Evolutionary conservation across 2,329 filamentous ascomycete genomes (phyloP), one percentile per base, ranked within the genome.

Genomic region (Colletotrichum eremochloae): DNA sequence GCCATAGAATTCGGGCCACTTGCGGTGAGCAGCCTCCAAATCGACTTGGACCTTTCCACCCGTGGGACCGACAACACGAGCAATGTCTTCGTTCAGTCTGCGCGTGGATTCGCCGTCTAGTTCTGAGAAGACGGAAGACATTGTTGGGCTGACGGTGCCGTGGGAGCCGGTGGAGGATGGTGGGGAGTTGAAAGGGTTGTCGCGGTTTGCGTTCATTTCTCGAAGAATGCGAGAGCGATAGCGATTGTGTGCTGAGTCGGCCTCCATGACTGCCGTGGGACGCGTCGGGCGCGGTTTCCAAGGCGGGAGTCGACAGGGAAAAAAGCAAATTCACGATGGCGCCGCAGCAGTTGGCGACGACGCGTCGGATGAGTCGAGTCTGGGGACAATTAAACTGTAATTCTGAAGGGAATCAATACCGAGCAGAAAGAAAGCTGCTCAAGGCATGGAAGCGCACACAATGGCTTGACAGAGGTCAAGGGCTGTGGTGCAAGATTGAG

Each of bases 121-220:
- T 68, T 85, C 84, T 68, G 86, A 85, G 72, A 88, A 87, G 76
- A 89, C 81, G 53, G 87, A 86, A 48, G 87, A 88, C 63, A 85
- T 77, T 57, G 87, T 89, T 66, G 86, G 84, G 77, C 86, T 88
- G 74, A 89, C 83, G 73, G 87, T 88, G 78, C 87, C 87, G 79
- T 89, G 87, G 64, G 86, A 87, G 67, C 87, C 87, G 40, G 87
- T 89, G 8, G 87, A 89, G 8, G 87, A 88, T 29, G 87, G 87
- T 6, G 88, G 88, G 29, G 87, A 89, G 80, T 87, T 88, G 81
- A 88, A 89, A 7, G 87, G 87, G 78, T 89, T 87, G 71, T 87
- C 83, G 78, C 84, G 83, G 79, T 86, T 84, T 74, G 84, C 81
- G 61, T 85, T 84, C 85, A 87, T 86, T 80, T 87, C 86, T 79